Evolutionary conservation across 176 grass and related monocot species (phyloP).

Genomic region (Olyra latifolia): DNA sequence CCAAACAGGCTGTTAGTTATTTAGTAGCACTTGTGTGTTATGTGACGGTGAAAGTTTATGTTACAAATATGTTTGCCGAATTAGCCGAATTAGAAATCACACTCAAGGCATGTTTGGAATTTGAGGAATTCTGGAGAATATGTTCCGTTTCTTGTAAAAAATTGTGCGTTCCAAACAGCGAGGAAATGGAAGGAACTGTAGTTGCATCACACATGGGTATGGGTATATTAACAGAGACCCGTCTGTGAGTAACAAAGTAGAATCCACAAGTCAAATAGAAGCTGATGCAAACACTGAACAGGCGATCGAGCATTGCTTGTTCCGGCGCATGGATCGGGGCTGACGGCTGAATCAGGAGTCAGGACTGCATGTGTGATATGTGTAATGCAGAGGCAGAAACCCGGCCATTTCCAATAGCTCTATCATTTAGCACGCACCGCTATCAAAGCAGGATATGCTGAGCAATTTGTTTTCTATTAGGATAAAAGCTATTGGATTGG

Average conservation of each 20-base stretch:
- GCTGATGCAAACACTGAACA: not conserved
- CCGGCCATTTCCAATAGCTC: not conserved
- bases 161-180: not conserved
- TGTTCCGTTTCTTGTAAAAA: not conserved
- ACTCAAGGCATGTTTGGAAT: too few relatives aligned
- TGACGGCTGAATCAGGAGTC: not conserved
- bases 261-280: not conserved
- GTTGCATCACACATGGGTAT: not conserved
- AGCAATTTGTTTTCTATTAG: not conserved
- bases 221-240: not conserved
- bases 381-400: not conserved
- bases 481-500: not conserved
- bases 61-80: not conserved
- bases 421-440: not conserved
- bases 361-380: not conserved
- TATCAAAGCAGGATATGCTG: not conserved
- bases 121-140: not conserved
- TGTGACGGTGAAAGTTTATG: not conserved
- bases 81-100: not conserved
- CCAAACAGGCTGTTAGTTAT: too few relatives aligned
- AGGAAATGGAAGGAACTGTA: too few relatives aligned
- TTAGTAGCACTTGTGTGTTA: too few relatives aligned
- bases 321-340: not conserved
- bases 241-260: not conserved
- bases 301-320: not conserved